A percentile compares a stretch with the other conserved stretches of the same genome.
phyloP scores from a whole-genome alignment of 345 rosid species.

The Cardamine occulta region DNA sequence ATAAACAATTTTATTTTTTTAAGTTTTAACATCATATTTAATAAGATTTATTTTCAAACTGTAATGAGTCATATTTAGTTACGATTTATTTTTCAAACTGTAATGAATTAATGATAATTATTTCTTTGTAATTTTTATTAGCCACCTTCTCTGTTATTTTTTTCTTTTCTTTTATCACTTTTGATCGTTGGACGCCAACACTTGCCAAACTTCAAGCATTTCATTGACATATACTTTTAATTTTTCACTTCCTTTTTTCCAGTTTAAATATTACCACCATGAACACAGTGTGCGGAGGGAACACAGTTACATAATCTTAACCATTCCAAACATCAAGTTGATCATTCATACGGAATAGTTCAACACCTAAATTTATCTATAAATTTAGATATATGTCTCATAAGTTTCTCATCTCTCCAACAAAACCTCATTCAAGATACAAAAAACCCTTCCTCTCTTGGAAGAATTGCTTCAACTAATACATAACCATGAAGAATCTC shows the following conservation, averaged over 20 bases:
- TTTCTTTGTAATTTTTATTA: too few relatives aligned
- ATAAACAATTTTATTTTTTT: too few relatives aligned
- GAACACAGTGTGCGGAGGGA: background rate
- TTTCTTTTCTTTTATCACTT: too few relatives aligned
- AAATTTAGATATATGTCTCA: conserved; percentile 1
- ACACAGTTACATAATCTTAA: background rate
- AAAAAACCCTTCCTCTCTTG: background rate
- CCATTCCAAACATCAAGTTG: background rate
- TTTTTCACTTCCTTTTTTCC: background rate
- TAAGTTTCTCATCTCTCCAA: conserved; percentile 7
- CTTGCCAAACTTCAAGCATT: conserved; percentile 6
- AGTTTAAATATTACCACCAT: background rate
- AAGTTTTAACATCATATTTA: too few relatives aligned
- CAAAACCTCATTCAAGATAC: background rate
- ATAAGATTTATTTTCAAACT: too few relatives aligned
- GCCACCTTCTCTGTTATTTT: too few relatives aligned
- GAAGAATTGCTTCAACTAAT: background rate
- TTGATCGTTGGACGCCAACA: background rate
- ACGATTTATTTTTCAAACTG: too few relatives aligned
- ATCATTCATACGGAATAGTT: background rate
- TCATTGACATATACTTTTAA: background rate
- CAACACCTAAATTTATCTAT: conserved; percentile 11
- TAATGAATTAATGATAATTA: too few relatives aligned
- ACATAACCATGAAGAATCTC: conserved; percentile 15
- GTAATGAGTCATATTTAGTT: too few relatives aligned